Evolutionary conservation across 176 grass and related monocot genomes (phyloP), one percentile per base, ranked within the genome.

Genomic region (Ampelocalamus luodianensis): DNA sequence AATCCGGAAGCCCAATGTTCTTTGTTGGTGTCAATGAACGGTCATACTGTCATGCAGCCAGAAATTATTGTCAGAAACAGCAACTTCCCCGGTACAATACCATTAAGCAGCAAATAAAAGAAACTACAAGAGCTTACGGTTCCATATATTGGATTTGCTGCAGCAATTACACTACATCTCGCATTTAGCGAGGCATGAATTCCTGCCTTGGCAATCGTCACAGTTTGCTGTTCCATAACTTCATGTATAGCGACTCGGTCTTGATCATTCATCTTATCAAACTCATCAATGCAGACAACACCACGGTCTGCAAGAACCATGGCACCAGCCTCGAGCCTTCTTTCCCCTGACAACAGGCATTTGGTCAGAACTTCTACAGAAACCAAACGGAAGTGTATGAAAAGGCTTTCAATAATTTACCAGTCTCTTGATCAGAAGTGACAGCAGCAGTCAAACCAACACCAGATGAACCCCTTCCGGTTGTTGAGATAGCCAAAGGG

Each of bases 241-340:
- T 99, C 96, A 68, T 99, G 96, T 84, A 99, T 99, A 77, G 96
- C 86, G 71, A 99, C 96, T 75, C 96, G 88, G 24, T 99, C 96
- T 81, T 91, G 93, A 92, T 96, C 96, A 64, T 99, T 99, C 96
- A 96, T 99, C 76, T 99, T 99, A 90, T 99, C 93, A 84, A 99
- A 99, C 82, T 99, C 96, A 71, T 99, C 96, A 75, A 99, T 99
- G 64, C 96, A 96, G 24, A 99, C 93, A 79, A 99, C 91, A 64
- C 93, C 93, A 72, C 96, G 85, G 86, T 99, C 91, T 75, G 96
- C 96, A 89, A 98, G 96, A 85, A 99, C 96, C 96, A 99, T 99
- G 73, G 96, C 96, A 83, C 96, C 96, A 91, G 93, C 96, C 64
- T 99, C 96, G 64, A 99, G 93, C 65, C 96, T 95, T 92, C 96